Evolutionary conservation across 305 asterid genomes (phyloP).

Genomic region (Rubia balearica): DNA sequence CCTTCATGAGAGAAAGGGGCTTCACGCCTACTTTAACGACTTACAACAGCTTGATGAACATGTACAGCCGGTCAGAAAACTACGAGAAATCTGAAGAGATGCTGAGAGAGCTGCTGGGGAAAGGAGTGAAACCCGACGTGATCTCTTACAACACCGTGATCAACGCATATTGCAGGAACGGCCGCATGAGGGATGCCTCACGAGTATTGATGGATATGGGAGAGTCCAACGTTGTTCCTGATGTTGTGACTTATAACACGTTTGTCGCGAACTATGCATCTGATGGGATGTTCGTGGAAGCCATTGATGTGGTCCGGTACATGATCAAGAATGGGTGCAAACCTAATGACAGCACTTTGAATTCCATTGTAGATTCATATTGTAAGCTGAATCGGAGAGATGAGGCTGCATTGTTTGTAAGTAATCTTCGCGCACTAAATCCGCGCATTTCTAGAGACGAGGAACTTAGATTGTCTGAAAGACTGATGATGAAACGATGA

Average conservation of each 20-base stretch:
- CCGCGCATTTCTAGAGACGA: conserved; percentile 68
- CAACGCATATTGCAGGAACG: conserved; percentile 76
- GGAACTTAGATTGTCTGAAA: conserved; percentile 43
- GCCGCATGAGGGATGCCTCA: conserved; percentile 74
- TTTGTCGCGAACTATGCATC: conserved; percentile 70
- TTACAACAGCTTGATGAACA: conserved; percentile 79
- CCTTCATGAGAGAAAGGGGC: conserved; percentile 55
- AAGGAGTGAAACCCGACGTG: conserved; percentile 63
- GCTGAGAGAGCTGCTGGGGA: conserved; percentile 46
- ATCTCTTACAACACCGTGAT: conserved; percentile 83
- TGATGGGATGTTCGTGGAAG: conserved; percentile 73
- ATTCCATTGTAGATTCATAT: conserved; percentile 69
- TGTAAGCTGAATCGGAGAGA: conserved; percentile 59
- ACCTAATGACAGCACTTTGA: conserved; percentile 78
- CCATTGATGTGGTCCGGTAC: conserved; percentile 61
- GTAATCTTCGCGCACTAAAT: conserved; percentile 50
- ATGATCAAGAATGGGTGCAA: conserved; percentile 80
- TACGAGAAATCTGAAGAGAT: conserved; percentile 67
- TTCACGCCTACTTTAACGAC: conserved; percentile 67
- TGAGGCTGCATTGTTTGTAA: conserved; percentile 62
- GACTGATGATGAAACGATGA: conserved; percentile 42
- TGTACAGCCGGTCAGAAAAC: conserved; percentile 67
- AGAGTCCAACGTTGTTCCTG: conserved; percentile 51
- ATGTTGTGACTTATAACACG: conserved; percentile 78
- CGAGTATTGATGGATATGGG: conserved; percentile 62